Conservation (phyloP, 179 eudicot genomes). For the Gypsophila paniculata region DNA sequence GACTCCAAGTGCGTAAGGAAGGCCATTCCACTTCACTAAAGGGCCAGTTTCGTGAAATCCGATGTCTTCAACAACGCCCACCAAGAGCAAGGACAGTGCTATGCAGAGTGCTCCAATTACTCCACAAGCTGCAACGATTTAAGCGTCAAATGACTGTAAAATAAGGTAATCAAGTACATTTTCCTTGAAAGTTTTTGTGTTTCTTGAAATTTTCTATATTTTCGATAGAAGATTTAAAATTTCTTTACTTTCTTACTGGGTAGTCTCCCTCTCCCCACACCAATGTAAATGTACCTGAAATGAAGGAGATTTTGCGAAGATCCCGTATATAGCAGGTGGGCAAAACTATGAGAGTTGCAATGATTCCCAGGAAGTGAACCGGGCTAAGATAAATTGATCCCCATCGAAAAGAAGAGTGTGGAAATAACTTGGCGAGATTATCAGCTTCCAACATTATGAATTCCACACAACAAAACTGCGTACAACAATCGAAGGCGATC, state of each 20-base stretch:
- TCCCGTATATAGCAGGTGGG: constrained; percentile 71
- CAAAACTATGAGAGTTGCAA: constrained; percentile 49
- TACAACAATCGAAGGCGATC: neutral
- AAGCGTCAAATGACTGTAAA: constrained; percentile 5
- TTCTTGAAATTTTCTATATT: neutral
- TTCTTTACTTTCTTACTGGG: too few species aligned
- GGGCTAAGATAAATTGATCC: constrained; percentile 49
- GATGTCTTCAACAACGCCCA: constrained; percentile 51
- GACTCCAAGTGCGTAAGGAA: constrained; percentile 81
- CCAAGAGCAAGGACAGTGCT: constrained; percentile 45
- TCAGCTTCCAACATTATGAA: constrained; percentile 76
- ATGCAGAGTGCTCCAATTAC: constrained; percentile 58
- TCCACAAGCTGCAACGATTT: constrained; percentile 60
- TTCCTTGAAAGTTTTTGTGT: neutral
- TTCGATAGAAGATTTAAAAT: too few species aligned
- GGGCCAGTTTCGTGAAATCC: constrained; percentile 62
- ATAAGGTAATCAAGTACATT: neutral
- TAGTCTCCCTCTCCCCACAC: neutral
- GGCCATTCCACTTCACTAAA: constrained; percentile 57
- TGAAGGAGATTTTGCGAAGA: constrained; percentile 57
- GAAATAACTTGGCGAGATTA: constrained; percentile 69
- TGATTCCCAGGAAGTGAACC: constrained; percentile 51
- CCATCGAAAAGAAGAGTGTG: constrained; percentile 46
- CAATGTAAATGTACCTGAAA: constrained; percentile 49
- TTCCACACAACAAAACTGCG: constrained; percentile 84